Percentiles rank a stretch among this genome's conserved stretches.
Evolutionary conservation across 2,329 filamentous ascomycete genomes (phyloP).

Genomic region (Calycina marina): DNA sequence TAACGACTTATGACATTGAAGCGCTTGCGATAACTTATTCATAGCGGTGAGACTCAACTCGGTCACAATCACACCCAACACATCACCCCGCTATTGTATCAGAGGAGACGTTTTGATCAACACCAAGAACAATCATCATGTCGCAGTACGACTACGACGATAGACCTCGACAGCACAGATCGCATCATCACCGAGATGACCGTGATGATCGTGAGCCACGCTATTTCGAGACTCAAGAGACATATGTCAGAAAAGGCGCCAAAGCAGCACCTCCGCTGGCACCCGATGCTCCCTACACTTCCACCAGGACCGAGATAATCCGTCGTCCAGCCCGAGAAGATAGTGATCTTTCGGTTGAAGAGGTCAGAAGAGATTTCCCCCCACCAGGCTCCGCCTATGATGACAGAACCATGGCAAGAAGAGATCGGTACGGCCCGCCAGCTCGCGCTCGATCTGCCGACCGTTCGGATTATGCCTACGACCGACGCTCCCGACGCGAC

Average conservation of each 20-base stretch:
- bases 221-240: constrained; percentile 32
- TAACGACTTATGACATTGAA: not conserved
- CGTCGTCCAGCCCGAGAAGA: constrained; percentile 49
- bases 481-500: constrained; percentile 29
- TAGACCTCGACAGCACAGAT: constrained; percentile 15
- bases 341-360: constrained; percentile 63
- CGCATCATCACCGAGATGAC: constrained; percentile 18
- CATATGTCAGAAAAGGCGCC: constrained; percentile 18
- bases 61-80: no score
- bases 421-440: constrained; percentile 27
- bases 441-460: constrained; percentile 50
- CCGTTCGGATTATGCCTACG: constrained; percentile 45
- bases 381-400: constrained; percentile 30
- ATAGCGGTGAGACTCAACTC: no score
- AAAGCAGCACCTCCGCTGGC: constrained; percentile 5
- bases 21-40: not conserved
- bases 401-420: constrained; percentile 15
- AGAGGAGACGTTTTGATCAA: constrained; percentile 1
- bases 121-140: constrained; percentile 17
- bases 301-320: constrained; percentile 38
- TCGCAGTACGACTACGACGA: constrained; percentile 17
- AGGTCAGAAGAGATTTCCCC: constrained; percentile 72
- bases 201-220: constrained; percentile 31
- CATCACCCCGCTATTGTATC: constrained; percentile 1
- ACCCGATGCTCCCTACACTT: constrained; percentile 17